Conservation (phyloP, 306 rosid genomes). For the Erythrophleum fordii region DNA sequence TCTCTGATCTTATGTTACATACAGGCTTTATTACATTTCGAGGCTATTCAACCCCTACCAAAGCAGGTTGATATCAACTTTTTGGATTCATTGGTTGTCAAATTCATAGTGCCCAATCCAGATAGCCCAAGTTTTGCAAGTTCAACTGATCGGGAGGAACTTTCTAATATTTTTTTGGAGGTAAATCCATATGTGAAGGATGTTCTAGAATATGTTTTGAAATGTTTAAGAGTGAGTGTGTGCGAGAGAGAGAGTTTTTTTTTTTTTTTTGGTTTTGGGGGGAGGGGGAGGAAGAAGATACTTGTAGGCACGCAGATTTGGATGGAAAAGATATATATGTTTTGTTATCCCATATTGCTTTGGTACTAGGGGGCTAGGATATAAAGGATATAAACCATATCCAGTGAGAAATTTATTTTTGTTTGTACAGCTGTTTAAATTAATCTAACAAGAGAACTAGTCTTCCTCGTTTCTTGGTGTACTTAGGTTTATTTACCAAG, state of each 20-base stretch:
- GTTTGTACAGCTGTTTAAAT: not conserved
- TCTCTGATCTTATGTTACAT: constrained; percentile 25
- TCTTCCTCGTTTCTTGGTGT: not conserved
- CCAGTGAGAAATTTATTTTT: not conserved
- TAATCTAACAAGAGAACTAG: not conserved
- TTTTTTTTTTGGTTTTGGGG: not conserved
- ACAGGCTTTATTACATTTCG: constrained; percentile 90
- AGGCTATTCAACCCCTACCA: constrained; percentile 75
- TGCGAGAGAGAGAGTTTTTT: too few species aligned
- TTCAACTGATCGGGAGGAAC: constrained; percentile 75
- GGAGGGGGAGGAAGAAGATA: not conserved
- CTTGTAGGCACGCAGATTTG: too few species aligned
- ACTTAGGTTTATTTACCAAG: not conserved
- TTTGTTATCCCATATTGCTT: not conserved
- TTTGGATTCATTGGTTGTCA: constrained; percentile 72
- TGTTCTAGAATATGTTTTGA: too few species aligned
- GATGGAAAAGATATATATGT: too few species aligned
- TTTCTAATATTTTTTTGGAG: constrained; percentile 87
- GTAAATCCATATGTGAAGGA: constrained; percentile 39
- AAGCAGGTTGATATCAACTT: constrained; percentile 74
- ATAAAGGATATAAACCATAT: not conserved
- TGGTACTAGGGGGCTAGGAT: not conserved
- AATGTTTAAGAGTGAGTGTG: too few species aligned
- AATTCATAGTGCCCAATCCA: constrained; percentile 68
- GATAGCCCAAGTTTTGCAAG: constrained; percentile 60